Conservation (phyloP, 164 flowering plant genomes). For the Euptelea pleiosperma region DNA sequence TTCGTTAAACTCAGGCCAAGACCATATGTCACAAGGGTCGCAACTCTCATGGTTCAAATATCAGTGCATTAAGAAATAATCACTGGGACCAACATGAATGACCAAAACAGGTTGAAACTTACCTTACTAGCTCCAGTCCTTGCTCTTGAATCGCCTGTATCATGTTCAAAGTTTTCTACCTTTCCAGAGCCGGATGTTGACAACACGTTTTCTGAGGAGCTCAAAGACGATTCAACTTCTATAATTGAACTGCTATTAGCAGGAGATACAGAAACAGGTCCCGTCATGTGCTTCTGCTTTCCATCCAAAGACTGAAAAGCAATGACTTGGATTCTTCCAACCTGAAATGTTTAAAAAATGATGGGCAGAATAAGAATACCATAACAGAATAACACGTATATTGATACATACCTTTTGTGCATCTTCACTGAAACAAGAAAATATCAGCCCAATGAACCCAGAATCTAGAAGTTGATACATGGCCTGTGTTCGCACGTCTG, state of each 20-base stretch:
- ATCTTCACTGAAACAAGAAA: conserved; percentile 98
- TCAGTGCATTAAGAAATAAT: not conserved
- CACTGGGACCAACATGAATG: not conserved
- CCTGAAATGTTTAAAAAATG: conserved; percentile 37
- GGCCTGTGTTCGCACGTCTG: conserved; percentile 97
- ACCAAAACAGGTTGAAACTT: conserved; percentile 6
- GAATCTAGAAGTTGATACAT: conserved; percentile 97
- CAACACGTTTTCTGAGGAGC: conserved; percentile 48
- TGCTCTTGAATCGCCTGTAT: conserved; percentile 66
- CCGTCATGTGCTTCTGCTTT: conserved; percentile 48
- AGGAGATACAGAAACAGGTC: conserved; percentile 51
- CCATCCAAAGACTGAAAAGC: conserved; percentile 98
- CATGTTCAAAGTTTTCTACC: conserved; percentile 48
- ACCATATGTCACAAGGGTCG: too few species aligned
- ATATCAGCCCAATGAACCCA: conserved; percentile 95
- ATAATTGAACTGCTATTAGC: conserved; percentile 45
- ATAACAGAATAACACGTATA: not conserved
- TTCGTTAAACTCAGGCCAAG: too few species aligned
- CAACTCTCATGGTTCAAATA: not conserved
- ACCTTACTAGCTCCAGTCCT: conserved; percentile 47
- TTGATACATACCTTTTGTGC: conserved; percentile 60
- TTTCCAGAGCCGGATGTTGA: conserved; percentile 37
- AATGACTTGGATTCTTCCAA: conserved; percentile 94
- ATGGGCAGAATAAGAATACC: conserved; percentile 4
- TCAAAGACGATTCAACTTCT: conserved; percentile 68